These are phyloP conservation scores for Lactarius hatsudake DNA, from an alignment of 768 basidiomycete species.

Conservation along the genomic window DNA sequence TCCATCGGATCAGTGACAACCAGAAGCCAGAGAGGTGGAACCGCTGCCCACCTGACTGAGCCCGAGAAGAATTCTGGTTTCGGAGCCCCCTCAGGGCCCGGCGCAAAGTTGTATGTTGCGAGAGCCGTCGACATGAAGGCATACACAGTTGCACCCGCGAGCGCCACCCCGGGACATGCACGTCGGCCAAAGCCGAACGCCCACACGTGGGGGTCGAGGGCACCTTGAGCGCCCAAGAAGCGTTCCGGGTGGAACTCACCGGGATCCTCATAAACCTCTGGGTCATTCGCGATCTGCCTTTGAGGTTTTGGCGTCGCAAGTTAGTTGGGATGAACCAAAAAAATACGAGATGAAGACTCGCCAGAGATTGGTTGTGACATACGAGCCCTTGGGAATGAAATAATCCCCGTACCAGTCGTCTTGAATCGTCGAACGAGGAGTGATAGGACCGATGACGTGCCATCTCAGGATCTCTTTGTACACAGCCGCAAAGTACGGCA, in stretches of 20 bases:
- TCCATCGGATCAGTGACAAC: not conserved
- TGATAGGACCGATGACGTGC: constrained; percentile 28
- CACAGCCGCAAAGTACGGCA: constrained; percentile 31
- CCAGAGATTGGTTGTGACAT: constrained; percentile 29
- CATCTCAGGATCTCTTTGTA: constrained; percentile 31
- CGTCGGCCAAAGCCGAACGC: constrained; percentile 26
- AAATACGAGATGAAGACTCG: not conserved
- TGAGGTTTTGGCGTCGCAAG: not conserved
- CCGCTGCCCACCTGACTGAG: constrained; percentile 12
- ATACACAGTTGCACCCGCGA: constrained; percentile 11
- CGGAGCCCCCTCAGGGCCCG: not conserved
- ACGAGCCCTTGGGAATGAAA: constrained; percentile 29
- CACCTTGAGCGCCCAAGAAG: constrained; percentile 13
- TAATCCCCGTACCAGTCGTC: constrained; percentile 28
- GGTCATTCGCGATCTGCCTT: constrained; percentile 20
- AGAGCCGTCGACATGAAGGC: constrained; percentile 12
- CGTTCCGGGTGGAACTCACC: constrained; percentile 26
- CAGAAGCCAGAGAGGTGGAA: too few species aligned
- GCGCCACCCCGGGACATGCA: constrained; percentile 10
- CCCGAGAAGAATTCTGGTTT: constrained; percentile 7
- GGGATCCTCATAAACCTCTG: constrained; percentile 21
- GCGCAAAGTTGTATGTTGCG: constrained; percentile 4
- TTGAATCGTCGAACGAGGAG: constrained; percentile 12
- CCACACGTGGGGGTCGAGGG: constrained; percentile 17
- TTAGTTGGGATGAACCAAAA: not conserved